Conservation (phyloP, 2,329 filamentous ascomycete genomes). For the Tolypocladium nubicola region DNA sequence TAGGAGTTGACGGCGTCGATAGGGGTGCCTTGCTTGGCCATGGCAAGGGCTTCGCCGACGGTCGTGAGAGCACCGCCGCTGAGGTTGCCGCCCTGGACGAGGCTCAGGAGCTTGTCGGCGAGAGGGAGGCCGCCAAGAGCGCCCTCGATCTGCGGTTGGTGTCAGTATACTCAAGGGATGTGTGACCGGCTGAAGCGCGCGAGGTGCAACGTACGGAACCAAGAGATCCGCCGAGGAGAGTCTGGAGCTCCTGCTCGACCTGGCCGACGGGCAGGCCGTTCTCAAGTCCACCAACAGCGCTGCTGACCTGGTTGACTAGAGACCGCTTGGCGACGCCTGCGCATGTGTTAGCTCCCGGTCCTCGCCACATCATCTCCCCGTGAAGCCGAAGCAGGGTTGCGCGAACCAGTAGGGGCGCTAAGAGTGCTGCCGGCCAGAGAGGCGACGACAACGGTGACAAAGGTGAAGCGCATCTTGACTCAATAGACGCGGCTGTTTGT, state of each 20-base stretch:
- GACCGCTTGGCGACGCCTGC: constrained; percentile 1
- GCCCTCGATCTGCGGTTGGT: constrained; percentile 6
- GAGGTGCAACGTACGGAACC: not conserved
- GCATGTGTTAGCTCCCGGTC: not conserved
- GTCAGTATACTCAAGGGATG: constrained; percentile 1
- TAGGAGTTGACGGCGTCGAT: constrained; percentile 10
- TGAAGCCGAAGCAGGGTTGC: not conserved
- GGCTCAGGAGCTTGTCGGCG: constrained; percentile 10
- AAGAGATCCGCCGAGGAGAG: constrained; percentile 6
- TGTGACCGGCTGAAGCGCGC: not conserved
- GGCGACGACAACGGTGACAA: constrained; percentile 5
- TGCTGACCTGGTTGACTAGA: constrained; percentile 8
- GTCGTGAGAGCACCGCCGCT: constrained; percentile 7
- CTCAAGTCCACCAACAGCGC: constrained; percentile 6
- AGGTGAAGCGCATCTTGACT: constrained; percentile 11
- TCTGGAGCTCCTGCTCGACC: constrained; percentile 10
- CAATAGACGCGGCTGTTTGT: not conserved
- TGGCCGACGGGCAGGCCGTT: constrained; percentile 5
- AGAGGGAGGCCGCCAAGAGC: constrained; percentile 9
- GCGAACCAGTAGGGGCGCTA: constrained; percentile 6
- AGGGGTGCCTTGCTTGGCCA: constrained; percentile 10
- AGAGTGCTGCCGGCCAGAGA: constrained; percentile 6
- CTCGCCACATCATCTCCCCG: too few species aligned
- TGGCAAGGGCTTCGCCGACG: constrained; percentile 12
- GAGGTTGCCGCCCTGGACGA: constrained; percentile 7